phyloP scores from a whole-genome alignment of 768 basidiomycete species.

The Harrya chromipes region DNA sequence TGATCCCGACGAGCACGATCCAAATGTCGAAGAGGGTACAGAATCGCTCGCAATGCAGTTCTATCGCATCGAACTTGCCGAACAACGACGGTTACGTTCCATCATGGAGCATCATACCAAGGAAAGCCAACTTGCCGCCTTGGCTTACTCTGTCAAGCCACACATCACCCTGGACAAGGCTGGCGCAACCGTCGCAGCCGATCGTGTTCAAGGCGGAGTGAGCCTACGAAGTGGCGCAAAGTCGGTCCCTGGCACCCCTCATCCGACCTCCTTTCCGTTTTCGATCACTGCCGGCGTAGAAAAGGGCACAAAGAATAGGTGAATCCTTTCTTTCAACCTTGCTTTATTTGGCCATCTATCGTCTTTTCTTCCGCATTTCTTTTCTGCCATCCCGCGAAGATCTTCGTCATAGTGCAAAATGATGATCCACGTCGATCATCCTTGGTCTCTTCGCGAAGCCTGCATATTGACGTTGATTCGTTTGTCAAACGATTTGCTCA shows the following conservation, averaged over 20 bases:
- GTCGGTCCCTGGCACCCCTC: constrained; percentile 18
- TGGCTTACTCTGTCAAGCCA: constrained; percentile 3
- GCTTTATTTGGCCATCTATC: too few relatives aligned
- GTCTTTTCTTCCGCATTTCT: not conserved
- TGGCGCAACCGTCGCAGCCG: not conserved
- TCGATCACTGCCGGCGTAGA: constrained; percentile 96
- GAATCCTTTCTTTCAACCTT: constrained; percentile 22
- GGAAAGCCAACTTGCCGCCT: constrained; percentile 40
- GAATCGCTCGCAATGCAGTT: constrained; percentile 90
- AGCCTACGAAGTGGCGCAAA: constrained; percentile 12
- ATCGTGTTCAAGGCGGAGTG: not conserved
- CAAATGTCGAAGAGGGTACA: constrained; percentile 60
- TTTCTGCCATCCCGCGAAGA: not conserved
- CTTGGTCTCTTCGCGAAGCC: not conserved
- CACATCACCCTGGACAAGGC: constrained; percentile 4
- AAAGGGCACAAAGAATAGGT: constrained; percentile 93
- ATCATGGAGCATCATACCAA: constrained; percentile 88
- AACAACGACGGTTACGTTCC: constrained; percentile 83
- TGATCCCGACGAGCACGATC: constrained; percentile 34
- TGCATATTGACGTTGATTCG: not conserved
- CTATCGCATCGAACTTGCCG: constrained; percentile 87
- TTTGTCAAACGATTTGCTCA: constrained; percentile 4
- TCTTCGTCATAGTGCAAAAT: not conserved
- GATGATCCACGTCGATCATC: constrained; percentile 2
- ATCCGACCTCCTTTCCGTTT: constrained; percentile 58